phyloP scores from a whole-genome alignment of 2,329 filamentous ascomycete genomes.

The Penicillium oxalicum region DNA sequence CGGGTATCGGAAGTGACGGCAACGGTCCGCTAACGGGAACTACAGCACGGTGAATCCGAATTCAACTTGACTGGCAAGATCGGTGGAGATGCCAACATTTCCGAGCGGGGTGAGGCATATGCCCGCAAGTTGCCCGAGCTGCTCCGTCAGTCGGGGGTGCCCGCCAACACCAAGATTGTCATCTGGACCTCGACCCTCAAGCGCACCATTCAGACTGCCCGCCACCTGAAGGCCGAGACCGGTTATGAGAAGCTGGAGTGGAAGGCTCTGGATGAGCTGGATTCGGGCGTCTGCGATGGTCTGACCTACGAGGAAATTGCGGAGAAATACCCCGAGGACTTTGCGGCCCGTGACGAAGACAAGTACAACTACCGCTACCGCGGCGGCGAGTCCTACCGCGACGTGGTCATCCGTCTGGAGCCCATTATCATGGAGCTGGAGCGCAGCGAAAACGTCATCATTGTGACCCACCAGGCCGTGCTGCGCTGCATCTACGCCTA shows the following conservation, averaged over 20 bases:
- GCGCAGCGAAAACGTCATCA: constrained; percentile 91
- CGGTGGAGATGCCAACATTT: constrained; percentile 84
- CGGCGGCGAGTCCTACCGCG: constrained; percentile 90
- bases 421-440: constrained; percentile 99
- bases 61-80: constrained; percentile 89
- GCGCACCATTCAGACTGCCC: constrained; percentile 86
- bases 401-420: constrained; percentile 94
- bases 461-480: constrained; percentile 96
- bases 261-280: constrained; percentile 97
- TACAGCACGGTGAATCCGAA: constrained; percentile 83
- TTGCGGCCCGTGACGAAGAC: constrained; percentile 89
- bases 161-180: constrained; percentile 57
- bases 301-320: constrained; percentile 96
- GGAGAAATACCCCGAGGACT: constrained; percentile 85
- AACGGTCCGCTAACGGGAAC: neutral
- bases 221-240: constrained; percentile 64
- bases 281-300: constrained; percentile 92
- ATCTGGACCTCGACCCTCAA: constrained; percentile 71
- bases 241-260: constrained; percentile 90
- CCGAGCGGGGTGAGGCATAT: constrained; percentile 79
- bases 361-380: constrained; percentile 99
- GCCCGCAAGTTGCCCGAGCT: constrained; percentile 77
- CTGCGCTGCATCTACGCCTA: constrained; percentile 97
- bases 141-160: constrained; percentile 77
- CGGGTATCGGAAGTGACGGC: neutral